phyloP scores from a whole-genome alignment of 306 rosid species.

The Castanospermum australe region DNA sequence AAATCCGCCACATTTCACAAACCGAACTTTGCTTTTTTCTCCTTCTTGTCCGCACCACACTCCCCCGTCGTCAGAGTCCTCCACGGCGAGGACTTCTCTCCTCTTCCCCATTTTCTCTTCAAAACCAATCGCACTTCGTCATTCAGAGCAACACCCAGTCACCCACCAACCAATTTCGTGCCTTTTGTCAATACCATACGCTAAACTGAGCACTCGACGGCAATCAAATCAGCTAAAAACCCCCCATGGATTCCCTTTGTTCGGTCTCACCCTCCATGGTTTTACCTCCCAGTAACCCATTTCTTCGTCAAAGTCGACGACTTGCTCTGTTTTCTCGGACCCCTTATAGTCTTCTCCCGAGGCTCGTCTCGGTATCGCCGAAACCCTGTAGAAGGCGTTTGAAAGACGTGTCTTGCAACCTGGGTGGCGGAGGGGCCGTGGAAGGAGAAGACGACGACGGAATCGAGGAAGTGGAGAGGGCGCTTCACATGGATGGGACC shows the following conservation, averaged over 20 bases:
- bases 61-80: background rate
- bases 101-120: conserved; percentile 12
- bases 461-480: conserved; percentile 64
- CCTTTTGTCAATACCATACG: background rate
- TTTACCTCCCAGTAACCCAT: conserved; percentile 55
- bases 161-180: background rate
- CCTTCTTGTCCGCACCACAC: background rate
- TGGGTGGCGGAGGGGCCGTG: conserved; percentile 23
- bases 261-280: conserved; percentile 70
- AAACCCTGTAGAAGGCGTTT: conserved; percentile 18
- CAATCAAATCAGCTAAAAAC: background rate
- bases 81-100: conserved; percentile 27
- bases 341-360: conserved; percentile 19
- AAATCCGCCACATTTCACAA: conserved; percentile 9
- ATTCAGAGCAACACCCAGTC: too few species aligned
- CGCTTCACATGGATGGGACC: conserved; percentile 75
- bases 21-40: conserved; percentile 21
- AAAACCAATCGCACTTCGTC: background rate
- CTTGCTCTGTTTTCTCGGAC: conserved; percentile 24
- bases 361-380: conserved; percentile 15
- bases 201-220: background rate
- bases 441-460: conserved; percentile 28
- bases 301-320: conserved; percentile 40
- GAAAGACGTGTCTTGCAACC: conserved; percentile 34
- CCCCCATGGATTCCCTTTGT: conserved; percentile 82